Evolutionary conservation across 1,284 basidiomycete species (phyloP).

Genomic region (Ganoderma sp.): DNA sequence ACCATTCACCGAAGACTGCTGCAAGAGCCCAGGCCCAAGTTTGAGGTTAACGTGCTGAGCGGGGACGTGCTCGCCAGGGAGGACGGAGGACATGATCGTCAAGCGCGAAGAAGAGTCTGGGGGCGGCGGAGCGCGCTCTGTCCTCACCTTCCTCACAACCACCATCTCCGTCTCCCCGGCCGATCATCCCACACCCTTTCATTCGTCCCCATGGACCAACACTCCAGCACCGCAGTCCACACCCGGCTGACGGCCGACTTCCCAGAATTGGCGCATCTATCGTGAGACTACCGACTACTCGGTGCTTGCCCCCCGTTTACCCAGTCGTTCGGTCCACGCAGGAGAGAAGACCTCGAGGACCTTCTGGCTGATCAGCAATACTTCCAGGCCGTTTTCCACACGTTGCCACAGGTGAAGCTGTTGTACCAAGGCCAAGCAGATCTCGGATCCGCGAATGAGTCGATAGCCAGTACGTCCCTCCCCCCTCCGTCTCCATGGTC

Average conservation of each 20-base stretch:
- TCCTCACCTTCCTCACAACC: slow-evolving; percentile 12
- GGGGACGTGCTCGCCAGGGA: slow-evolving; percentile 73
- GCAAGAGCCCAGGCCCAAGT: slow-evolving; percentile 76
- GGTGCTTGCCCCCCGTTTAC: slow-evolving; percentile 9
- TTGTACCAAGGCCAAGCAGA: slow-evolving; percentile 79
- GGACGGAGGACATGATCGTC: slow-evolving; percentile 56
- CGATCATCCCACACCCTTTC: background rate
- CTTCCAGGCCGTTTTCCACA: slow-evolving; percentile 87
- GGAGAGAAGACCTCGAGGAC: slow-evolving; percentile 88
- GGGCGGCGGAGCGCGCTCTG: background rate
- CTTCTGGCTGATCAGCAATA: slow-evolving; percentile 80
- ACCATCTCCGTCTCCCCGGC: background rate
- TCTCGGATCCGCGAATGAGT: slow-evolving; percentile 82
- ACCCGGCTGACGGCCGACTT: slow-evolving; percentile 67
- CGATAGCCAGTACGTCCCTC: slow-evolving; percentile 73
- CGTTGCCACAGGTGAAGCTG: slow-evolving; percentile 73
- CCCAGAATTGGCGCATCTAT: slow-evolving; percentile 71
- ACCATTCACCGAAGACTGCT: slow-evolving; percentile 46
- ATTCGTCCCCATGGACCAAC: slow-evolving; percentile 18
- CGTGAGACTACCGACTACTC: slow-evolving; percentile 50
- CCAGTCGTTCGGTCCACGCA: slow-evolving; percentile 38
- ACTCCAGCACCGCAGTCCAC: slow-evolving; percentile 35
- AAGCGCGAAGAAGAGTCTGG: background rate
- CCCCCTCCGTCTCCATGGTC: background rate
- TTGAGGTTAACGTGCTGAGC: slow-evolving; percentile 79